These are phyloP conservation scores for Monosporascus sp. DNA, from an alignment of 2,329 filamentous ascomycete species.

Conservation along the genomic window DNA sequence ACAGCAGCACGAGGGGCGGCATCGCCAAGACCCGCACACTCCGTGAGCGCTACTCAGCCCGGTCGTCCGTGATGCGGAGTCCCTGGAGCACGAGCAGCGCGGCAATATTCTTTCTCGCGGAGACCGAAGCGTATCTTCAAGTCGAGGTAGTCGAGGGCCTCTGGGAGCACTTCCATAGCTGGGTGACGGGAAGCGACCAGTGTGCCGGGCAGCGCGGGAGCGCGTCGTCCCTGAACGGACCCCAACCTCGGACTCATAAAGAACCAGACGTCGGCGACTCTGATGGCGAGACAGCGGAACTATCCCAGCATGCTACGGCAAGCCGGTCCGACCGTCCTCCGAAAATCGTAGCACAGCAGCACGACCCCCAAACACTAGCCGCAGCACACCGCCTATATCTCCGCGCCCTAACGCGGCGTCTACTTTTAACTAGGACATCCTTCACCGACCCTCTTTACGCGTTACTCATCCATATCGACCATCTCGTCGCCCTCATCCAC, in stretches of 20 bases:
- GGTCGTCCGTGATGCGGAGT: slow-evolving; percentile 66
- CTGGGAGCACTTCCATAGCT: slow-evolving; percentile 73
- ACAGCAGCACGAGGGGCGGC: slow-evolving; percentile 56
- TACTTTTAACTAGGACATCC: slow-evolving; percentile 58
- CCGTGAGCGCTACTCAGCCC: slow-evolving; percentile 57
- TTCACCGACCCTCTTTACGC: slow-evolving; percentile 63
- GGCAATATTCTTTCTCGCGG: slow-evolving; percentile 82
- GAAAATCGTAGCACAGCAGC: slow-evolving; percentile 27
- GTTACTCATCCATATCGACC: slow-evolving; percentile 71
- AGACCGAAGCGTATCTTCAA: slow-evolving; percentile 84
- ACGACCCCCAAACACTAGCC: slow-evolving; percentile 81
- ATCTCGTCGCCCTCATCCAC: slow-evolving; percentile 69
- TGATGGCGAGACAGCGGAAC: background rate
- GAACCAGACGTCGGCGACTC: slow-evolving; percentile 9
- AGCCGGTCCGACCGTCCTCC: no score
- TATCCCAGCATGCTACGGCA: no score
- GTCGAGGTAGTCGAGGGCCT: slow-evolving; percentile 79
- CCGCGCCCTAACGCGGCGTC: slow-evolving; percentile 56
- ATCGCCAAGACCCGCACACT: slow-evolving; percentile 55
- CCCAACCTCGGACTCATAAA: background rate
- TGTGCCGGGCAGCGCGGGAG: slow-evolving; percentile 11
- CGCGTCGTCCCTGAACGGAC: slow-evolving; percentile 7
- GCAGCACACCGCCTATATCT: slow-evolving; percentile 77
- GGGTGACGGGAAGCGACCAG: slow-evolving; percentile 52
- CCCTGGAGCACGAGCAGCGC: slow-evolving; percentile 89